A percentile compares a stretch with the other conserved stretches of the same genome.
Evolutionary conservation across 176 grass and related monocot species (phyloP).

Genomic region (Cenchrus americanus): DNA sequence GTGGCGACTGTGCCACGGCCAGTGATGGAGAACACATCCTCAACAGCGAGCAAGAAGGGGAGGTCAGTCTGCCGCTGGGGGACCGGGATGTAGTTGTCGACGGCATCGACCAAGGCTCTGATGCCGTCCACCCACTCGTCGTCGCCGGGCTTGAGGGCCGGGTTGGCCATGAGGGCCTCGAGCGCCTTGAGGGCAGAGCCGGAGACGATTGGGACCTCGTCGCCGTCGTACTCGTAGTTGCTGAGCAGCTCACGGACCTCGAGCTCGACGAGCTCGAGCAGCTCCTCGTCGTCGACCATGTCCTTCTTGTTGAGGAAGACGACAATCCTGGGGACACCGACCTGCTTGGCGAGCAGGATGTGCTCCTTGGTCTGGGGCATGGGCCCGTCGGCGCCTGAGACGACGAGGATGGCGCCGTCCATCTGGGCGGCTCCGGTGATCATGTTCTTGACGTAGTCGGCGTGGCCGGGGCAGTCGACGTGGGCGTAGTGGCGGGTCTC

Average conservation of each 20-base stretch:
- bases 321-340: conserved; percentile 88
- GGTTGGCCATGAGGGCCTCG: conserved; percentile 89
- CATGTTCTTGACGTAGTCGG: conserved; percentile 99
- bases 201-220: conserved; percentile 72
- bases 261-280: conserved; percentile 92
- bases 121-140: conserved; percentile 87
- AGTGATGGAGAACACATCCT: conserved; percentile 97
- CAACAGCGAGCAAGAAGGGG: conserved; percentile 84
- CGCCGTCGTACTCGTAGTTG: conserved; percentile 75
- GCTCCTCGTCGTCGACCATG: conserved; percentile 97
- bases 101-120: conserved; percentile 58
- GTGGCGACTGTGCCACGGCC: conserved; percentile 85
- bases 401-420: conserved; percentile 96
- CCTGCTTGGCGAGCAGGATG: conserved; percentile 99
- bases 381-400: conserved; percentile 91
- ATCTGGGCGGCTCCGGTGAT: conserved; percentile 96
- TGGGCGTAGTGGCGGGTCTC: conserved; percentile 92
- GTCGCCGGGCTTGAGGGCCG: conserved; percentile 69
- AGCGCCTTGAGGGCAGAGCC: conserved; percentile 87
- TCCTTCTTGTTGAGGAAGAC: conserved; percentile 99
- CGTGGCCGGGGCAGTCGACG: conserved; percentile 95
- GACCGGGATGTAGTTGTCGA: conserved; percentile 77
- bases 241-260: conserved; percentile 91
- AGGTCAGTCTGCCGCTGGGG: conserved; percentile 85
- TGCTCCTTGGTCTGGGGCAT: conserved; percentile 99